Percentiles rank a stretch among this genome's conserved stretches.
Evolutionary conservation across 1,139 yeast genomes (phyloP).

Genomic region (Diutina catenulata): DNA sequence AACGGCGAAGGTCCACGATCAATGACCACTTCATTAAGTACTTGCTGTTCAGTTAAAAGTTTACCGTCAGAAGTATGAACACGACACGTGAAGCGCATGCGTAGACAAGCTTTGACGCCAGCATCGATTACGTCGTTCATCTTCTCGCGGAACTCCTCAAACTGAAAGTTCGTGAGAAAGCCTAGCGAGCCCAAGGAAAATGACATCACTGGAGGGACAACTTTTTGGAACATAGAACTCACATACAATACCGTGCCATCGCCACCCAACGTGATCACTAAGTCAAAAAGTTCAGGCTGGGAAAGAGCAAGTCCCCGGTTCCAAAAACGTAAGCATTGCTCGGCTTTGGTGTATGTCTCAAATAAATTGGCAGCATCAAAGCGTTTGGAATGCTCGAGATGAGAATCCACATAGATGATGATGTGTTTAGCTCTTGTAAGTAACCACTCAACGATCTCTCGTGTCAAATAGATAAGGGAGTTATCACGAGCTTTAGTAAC

Average conservation of each 20-base stretch:
- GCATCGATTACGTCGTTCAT: constrained; percentile 46
- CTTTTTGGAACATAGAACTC: constrained; percentile 63
- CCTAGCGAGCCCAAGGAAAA: constrained; percentile 77
- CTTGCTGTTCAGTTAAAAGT: constrained; percentile 62
- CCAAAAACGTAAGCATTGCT: constrained; percentile 52
- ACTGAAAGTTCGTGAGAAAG: constrained; percentile 66
- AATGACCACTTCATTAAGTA: constrained; percentile 70
- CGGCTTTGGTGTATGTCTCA: constrained; percentile 29
- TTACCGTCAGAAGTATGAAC: constrained; percentile 47
- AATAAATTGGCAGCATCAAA: constrained; percentile 40
- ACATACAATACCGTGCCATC: constrained; percentile 84
- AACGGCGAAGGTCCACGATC: constrained; percentile 87
- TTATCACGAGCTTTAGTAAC: constrained; percentile 83
- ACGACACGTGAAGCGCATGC: constrained; percentile 75
- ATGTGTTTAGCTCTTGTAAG: constrained; percentile 35
- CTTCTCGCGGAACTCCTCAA: constrained; percentile 52
- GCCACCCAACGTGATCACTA: constrained; percentile 76
- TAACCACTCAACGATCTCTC: constrained; percentile 73
- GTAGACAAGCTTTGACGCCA: constrained; percentile 65
- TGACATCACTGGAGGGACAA: constrained; percentile 82
- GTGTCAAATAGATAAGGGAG: constrained; percentile 58
- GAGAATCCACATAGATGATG: constrained; percentile 59
- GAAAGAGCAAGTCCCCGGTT: constrained; percentile 41
- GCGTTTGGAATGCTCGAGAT: constrained; percentile 47
- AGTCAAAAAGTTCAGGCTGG: constrained; percentile 55